phyloP scores from a whole-genome alignment of 257 asterid genomes.

The Nicotiana attenuata region DNA sequence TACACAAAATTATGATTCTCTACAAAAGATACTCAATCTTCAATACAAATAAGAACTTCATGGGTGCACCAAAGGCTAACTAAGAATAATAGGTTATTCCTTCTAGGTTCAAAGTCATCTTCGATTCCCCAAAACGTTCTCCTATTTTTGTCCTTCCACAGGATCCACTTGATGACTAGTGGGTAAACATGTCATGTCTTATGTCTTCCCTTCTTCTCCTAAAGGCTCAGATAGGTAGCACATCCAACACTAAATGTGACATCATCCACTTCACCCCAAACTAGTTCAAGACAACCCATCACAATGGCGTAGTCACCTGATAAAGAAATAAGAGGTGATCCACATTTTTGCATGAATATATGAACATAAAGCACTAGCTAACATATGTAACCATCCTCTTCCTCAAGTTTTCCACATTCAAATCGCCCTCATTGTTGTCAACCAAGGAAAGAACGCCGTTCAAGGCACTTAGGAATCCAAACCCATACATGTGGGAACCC shows the following conservation, averaged over 20 bases:
- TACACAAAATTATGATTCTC: not conserved
- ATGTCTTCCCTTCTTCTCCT: not conserved
- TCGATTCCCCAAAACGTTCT: not conserved
- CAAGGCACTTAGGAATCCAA: not conserved
- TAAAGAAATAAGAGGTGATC: not conserved
- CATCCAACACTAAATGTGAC: not conserved
- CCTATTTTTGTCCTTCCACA: not conserved
- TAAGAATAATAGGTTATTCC: not conserved
- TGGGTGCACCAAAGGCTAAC: not conserved
- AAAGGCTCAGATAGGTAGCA: not conserved
- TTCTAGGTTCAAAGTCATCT: not conserved
- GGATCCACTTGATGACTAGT: not conserved
- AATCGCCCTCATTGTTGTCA: not conserved
- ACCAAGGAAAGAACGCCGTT: not conserved
- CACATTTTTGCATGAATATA: not conserved
- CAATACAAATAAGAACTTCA: not conserved
- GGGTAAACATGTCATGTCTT: not conserved
- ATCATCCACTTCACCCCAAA: not conserved
- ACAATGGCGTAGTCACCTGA: not conserved
- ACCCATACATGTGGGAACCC: constrained; percentile 1
- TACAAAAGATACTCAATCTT: not conserved
- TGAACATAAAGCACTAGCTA: not conserved
- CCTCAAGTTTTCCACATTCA: not conserved
- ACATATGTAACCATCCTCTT: not conserved
- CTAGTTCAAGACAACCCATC: not conserved